Evolutionary conservation across 352 stramenopile species (phyloP), one percentile per base, ranked within the genome.

Genomic region (Pythium rishiriense): DNA sequence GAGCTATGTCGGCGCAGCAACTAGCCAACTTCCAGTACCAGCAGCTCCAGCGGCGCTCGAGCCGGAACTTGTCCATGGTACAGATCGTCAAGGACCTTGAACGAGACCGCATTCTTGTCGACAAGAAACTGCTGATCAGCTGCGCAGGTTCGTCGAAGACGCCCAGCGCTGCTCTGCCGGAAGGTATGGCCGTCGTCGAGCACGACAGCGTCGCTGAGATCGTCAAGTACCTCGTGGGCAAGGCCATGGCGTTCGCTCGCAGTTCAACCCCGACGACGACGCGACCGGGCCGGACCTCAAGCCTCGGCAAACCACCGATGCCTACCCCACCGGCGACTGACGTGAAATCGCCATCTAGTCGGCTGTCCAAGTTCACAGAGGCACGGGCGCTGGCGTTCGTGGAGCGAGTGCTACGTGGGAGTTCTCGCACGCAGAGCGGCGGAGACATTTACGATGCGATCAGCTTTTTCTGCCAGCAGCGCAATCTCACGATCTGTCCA

Each of bases 391-490:
- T 93, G 21, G 66, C 77, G 24, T 91, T 93, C 60, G 79, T 90
- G 21, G 81, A 93, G 56, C 81, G 82, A 19, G 81, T 90, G 3
- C 63, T 93, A 28, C 72, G 84, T 41, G 81, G 80, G 17, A 90
- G 81, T 47, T 84, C 80, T 19, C 72, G 84, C 47, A 93, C 84
- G 28, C 80, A 91, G 70, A 93, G 76, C 25, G 82, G 84, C 14
- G 82, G 84, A 3, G 84, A 93, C 56, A 91, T 93, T 61, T 93
- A 91, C 69, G 82, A 93, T 54, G 75, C 82, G 41, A 90, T 91
- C 68, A 85, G 77, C 41, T 87, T 88, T 50, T 78, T 91, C 56
- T 90, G 82, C 46, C 72, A 81, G 46, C 79, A 91, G 35, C 61
- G 73, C 1, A 72, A 78, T 21, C 56, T 91, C 6, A 81, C 79